Evolutionary conservation across 208 protist genomes (phyloP).

Genomic region (Leptomonas seymouri): DNA sequence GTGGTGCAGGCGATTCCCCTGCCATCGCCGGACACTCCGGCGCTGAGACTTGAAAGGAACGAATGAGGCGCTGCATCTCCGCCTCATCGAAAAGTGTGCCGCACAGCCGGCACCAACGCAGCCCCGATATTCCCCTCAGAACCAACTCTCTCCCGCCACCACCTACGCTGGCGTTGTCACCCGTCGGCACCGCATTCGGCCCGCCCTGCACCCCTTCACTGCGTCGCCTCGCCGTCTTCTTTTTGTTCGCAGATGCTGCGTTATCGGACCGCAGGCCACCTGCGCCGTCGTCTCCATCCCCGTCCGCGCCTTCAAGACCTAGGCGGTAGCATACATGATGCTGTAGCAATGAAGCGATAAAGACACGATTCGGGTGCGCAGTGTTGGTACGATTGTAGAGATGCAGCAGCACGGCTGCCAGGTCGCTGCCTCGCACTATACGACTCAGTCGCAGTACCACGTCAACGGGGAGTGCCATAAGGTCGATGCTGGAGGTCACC

Average conservation of each 20-base stretch:
- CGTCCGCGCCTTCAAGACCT: constrained; percentile 6
- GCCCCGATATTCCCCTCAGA: constrained; percentile 17
- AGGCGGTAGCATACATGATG: constrained; percentile 54
- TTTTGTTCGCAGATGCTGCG: neutral
- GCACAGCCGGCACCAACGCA: constrained; percentile 77
- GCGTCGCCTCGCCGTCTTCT: neutral
- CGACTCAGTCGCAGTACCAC: constrained; percentile 48
- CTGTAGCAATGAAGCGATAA: constrained; percentile 63
- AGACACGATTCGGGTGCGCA: constrained; percentile 52
- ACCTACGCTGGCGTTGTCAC: neutral
- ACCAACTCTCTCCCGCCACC: neutral
- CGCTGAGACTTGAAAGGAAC: constrained; percentile 23
- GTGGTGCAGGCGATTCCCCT: neutral
- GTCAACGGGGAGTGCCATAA: constrained; percentile 61
- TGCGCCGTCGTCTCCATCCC: neutral
- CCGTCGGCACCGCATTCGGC: neutral
- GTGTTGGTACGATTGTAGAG: constrained; percentile 44
- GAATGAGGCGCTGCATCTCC: constrained; percentile 40
- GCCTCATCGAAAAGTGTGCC: constrained; percentile 52
- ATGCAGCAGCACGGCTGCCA: constrained; percentile 48
- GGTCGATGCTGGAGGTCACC: constrained; percentile 58
- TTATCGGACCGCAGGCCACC: neutral
- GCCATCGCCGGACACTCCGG: constrained; percentile 19
- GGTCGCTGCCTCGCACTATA: constrained; percentile 50
- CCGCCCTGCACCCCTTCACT: neutral